Base-by-base conservation (phyloP, 2,329 filamentous ascomycete species). In the Trichoderma oligosporum region DNA sequence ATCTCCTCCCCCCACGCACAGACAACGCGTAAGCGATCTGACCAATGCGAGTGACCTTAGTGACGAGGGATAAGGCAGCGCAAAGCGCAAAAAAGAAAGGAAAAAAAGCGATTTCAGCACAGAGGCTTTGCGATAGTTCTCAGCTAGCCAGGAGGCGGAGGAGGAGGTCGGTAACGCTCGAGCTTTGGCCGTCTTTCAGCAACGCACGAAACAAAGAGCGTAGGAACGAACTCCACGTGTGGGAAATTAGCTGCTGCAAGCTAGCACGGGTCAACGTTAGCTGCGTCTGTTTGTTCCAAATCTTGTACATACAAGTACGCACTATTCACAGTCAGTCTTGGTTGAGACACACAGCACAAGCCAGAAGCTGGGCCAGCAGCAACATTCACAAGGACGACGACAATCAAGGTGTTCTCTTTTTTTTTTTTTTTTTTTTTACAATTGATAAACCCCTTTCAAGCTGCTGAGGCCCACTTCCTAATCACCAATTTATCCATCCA, bases 401-500 rank as follows among this genome's bases (percentile, higher is more conserved):
- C 42, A 6, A 44, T 44, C 41, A 44, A 55, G 52, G 46, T 55
- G n/a, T n/a, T n/a, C n/a, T n/a, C n/a, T n/a, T n/a, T n/a, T n/a
- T n/a, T n/a, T n/a, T n/a, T n/a, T n/a, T n/a, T n/a, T n/a, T n/a
- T n/a, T n/a, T n/a, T n/a, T 55, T 55, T 39, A 38, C 48, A 52
- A 52, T 39, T n/a, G 35, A 51, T n/a, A 41, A 29, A 20, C 47
- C 51, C 52, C 52, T 55, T 38, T 55, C 52, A 41, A 55, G 20
- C 44, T 46, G 41, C 41, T 39, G 47, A 29, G 52, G 52, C 42
- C 52, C 51, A 54, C 51, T 29, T 41, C 51, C n/a, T n/a, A 54
- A 46, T 38, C 41, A 38, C n/a, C 41, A 52, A 33, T 52, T 36
- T 22, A 31, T 31, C n/a, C n/a, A 14, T 7, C 41, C n/a, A 24